Conservation (phyloP, 148 eudicot species). For the Polygonum maritimum region DNA sequence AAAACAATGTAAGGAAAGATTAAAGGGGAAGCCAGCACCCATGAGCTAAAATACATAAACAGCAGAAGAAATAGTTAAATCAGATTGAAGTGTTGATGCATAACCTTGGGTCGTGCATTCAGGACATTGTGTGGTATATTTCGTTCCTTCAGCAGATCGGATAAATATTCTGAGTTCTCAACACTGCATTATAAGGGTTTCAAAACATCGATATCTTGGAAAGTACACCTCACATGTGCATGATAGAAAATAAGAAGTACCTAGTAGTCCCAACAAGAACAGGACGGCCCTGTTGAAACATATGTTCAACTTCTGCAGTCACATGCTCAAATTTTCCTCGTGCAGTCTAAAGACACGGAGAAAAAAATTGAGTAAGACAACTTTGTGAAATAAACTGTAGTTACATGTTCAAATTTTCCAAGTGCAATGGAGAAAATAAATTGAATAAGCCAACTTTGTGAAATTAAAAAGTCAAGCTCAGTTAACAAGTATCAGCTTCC, state of each 20-base stretch:
- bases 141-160: slow-evolving; percentile 52
- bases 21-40: neutral
- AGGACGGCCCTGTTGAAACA: slow-evolving; percentile 85
- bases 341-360: slow-evolving; percentile 48
- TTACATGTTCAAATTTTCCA: slow-evolving; percentile 82
- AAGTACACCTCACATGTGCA: neutral
- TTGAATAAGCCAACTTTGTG: neutral
- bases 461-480: neutral
- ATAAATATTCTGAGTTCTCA: slow-evolving; percentile 85
- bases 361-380: slow-evolving; percentile 10
- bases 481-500: slow-evolving; percentile 13
- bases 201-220: neutral
- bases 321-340: slow-evolving; percentile 87
- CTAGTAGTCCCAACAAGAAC: slow-evolving; percentile 97
- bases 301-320: slow-evolving; percentile 66
- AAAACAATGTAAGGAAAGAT: slow-evolving; percentile 11
- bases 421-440: slow-evolving; percentile 40
- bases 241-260: slow-evolving; percentile 26
- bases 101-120: slow-evolving; percentile 97
- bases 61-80: slow-evolving; percentile 1
- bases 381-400: slow-evolving; percentile 23
- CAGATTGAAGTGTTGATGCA: slow-evolving; percentile 2
- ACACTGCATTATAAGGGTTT: slow-evolving; percentile 50
- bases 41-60: neutral
- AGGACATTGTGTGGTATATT: slow-evolving; percentile 93